Conservation (phyloP, 352 stramenopile genomes). For the Pythium aphanidermatum region DNA sequence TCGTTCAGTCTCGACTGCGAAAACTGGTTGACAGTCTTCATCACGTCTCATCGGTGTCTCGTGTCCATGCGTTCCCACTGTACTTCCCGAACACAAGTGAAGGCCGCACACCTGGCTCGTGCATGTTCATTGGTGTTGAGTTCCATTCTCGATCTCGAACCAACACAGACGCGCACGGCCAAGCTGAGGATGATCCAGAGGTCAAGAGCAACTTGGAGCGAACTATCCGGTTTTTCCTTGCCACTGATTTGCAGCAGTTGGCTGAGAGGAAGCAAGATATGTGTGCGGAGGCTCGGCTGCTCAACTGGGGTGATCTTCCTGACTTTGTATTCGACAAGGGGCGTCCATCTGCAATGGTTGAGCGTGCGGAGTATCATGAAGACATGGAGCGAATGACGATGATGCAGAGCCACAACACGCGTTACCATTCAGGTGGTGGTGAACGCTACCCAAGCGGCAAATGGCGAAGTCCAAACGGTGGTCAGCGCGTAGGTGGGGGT, state of each 20-base stretch:
- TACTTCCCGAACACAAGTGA: slow-evolving; percentile 52
- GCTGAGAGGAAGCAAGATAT: slow-evolving; percentile 69
- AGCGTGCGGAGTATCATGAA: slow-evolving; percentile 54
- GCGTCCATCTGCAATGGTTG: slow-evolving; percentile 34
- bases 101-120: slow-evolving; percentile 43
- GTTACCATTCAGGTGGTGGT: slow-evolving; percentile 12
- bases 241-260: slow-evolving; percentile 79
- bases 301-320: slow-evolving; percentile 59
- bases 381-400: slow-evolving; percentile 56
- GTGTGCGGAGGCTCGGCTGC: slow-evolving; percentile 37
- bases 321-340: slow-evolving; percentile 64
- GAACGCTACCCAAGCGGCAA: slow-evolving; percentile 30
- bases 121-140: slow-evolving; percentile 79
- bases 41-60: slow-evolving; percentile 47
- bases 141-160: slow-evolving; percentile 43
- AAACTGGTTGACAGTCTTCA: slow-evolving; percentile 76
- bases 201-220: slow-evolving; percentile 65
- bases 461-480: slow-evolving; percentile 31
- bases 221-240: slow-evolving; percentile 79
- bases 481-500: slow-evolving; percentile 4
- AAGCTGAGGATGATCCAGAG: slow-evolving; percentile 48
- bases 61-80: slow-evolving; percentile 60
- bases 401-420: slow-evolving; percentile 17
- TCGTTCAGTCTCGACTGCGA: slow-evolving; percentile 70
- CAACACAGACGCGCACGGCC: slow-evolving; percentile 26